Evolutionary conservation across 257 asterid species (phyloP), one percentile per base, ranked within the genome.

Genomic region (Nicotiana knightiana): DNA sequence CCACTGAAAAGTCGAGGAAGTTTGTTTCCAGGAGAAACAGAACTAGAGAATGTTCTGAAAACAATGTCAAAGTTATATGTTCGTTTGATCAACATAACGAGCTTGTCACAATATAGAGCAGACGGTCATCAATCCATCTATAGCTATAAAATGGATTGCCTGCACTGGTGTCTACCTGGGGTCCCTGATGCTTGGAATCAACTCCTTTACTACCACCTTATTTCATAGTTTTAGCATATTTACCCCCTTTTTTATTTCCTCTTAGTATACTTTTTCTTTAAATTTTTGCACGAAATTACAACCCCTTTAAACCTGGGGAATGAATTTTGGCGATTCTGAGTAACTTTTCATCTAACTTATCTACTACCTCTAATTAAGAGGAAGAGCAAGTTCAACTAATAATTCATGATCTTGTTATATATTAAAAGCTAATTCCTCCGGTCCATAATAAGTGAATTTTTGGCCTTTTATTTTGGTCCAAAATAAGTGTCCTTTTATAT

Each of bases 131-230:
- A 84, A 63, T 81, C 89, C 21, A 30, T 66, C 7, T 84, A 81
- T 37, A 83, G 83, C 4, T 53, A 77, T 28, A 70, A 48, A 24
- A 54, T 46, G 71, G 89, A 86, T 57, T 86, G 89, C 71, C 55
- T 82, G 10, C 89, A 86, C 10, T 83, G 89, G 89, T 86, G 89
- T 70, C 84, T 86, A 43, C 87, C 87, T 9, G 87, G 88, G 17
- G 86, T 86, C 32, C 88, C 88, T 2, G 88, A 86, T 86, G 54
- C 81, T 1, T 86, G 87, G 89, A 86, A 84, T 68, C 81, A 86
- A 67, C 43, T 86, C 83, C 54, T 86, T 75, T 61, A 28, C 33
- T 32, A 48, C 68, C 57, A 73, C 61, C 66, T 82, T 28, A 35
- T 73, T 46, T 32, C 37, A 53, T 57, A 58, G 9, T 28, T 30